Evolutionary conservation across 208 protist genomes (phyloP).

Genomic region (Leishmania tarentolae): DNA sequence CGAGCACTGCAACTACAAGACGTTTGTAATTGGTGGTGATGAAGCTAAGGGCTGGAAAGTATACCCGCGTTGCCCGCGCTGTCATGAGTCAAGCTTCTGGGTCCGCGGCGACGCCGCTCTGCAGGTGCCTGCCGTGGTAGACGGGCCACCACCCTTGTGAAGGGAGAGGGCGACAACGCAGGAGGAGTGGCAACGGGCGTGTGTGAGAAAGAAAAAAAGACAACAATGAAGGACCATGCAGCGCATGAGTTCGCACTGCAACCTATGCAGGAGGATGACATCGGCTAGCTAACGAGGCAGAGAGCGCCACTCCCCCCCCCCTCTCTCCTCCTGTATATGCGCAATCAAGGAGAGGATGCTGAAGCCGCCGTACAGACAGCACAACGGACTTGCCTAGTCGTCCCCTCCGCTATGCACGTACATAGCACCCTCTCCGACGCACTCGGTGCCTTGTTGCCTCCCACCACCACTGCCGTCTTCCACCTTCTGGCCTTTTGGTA

Average conservation of each 20-base stretch:
- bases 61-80: slow-evolving; percentile 73
- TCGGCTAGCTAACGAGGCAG: no score
- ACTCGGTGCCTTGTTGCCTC: background rate
- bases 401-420: background rate
- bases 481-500: background rate
- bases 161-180: no score
- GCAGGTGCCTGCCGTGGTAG: slow-evolving; percentile 19
- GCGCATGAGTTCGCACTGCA: background rate
- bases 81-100: slow-evolving; percentile 52
- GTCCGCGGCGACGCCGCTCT: slow-evolving; percentile 62
- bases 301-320: no score
- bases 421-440: background rate
- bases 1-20: slow-evolving; percentile 78
- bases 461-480: background rate
- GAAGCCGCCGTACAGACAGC: background rate
- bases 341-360: no score
- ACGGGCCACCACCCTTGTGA: slow-evolving; percentile 15
- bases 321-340: no score
- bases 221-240: background rate
- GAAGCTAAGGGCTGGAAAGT: slow-evolving; percentile 52
- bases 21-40: slow-evolving; percentile 63
- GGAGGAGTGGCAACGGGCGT: background rate
- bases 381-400: background rate
- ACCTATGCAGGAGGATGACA: no score
- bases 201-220: background rate